These are phyloP conservation scores for Boletus rufocinnamomeus DNA, from an alignment of 768 basidiomycete species.

Conservation along the genomic window DNA sequence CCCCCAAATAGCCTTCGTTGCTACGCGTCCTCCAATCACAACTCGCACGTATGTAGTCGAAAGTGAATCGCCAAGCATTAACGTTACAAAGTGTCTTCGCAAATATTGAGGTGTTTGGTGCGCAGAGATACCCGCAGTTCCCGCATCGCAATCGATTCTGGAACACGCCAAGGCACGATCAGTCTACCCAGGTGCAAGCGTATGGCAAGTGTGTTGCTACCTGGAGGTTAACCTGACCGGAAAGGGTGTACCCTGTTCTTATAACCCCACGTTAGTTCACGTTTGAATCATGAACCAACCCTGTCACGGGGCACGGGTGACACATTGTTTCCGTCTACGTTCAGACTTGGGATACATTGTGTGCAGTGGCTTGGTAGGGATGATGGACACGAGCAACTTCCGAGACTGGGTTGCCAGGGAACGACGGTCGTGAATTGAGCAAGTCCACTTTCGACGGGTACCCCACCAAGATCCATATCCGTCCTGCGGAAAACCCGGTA, in stretches of 20 bases:
- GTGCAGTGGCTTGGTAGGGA: background rate
- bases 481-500: conserved; percentile 15
- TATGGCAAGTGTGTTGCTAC: background rate
- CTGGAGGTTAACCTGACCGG: background rate
- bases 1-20: background rate
- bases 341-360: background rate
- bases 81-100: background rate
- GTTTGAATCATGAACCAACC: background rate
- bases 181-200: background rate
- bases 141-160: background rate
- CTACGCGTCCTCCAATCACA: background rate
- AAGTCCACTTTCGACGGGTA: background rate
- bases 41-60: background rate
- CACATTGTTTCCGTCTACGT: background rate
- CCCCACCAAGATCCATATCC: conserved; percentile 1
- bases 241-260: background rate
- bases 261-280: background rate
- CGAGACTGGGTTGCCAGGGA: background rate
- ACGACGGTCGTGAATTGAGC: conserved; percentile 22
- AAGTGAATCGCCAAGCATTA: background rate
- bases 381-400: background rate
- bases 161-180: background rate
- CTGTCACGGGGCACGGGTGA: background rate
- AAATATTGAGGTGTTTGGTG: background rate
- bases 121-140: background rate